phyloP scores from a whole-genome alignment of 192 early-diverging fungal species.

The Mortierella alpina region DNA sequence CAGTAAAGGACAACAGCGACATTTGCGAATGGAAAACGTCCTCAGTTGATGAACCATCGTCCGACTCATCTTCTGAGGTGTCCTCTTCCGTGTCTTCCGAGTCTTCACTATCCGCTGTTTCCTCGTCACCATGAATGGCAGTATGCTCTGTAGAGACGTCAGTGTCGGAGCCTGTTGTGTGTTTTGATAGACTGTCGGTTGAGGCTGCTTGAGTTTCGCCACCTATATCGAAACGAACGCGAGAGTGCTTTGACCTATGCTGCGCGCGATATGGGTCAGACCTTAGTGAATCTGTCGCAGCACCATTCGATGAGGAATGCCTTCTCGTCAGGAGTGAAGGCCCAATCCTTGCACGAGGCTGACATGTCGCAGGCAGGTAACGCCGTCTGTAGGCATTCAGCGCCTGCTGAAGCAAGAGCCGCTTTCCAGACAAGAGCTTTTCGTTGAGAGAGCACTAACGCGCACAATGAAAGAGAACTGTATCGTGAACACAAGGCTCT shows the following conservation, averaged over 20 bases:
- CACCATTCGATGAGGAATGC: neutral
- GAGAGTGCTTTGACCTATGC: neutral
- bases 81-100: conserved; percentile 10
- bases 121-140: neutral
- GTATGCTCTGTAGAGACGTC: no score
- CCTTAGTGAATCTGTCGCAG: neutral
- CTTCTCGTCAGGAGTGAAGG: conserved; percentile 14
- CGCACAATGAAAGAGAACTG: neutral
- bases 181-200: neutral
- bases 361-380: conserved; percentile 28
- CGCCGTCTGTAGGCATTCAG: conserved; percentile 61
- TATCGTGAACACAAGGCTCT: neutral
- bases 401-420: conserved; percentile 61
- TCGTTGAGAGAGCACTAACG: conserved; percentile 58
- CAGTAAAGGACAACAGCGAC: conserved; percentile 42
- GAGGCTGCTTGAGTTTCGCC: neutral
- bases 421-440: conserved; percentile 51
- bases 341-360: conserved; percentile 31
- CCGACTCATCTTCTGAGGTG: conserved; percentile 17
- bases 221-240: neutral
- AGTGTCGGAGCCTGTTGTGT: no score
- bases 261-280: neutral
- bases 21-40: conserved; percentile 37
- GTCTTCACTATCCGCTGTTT: conserved; percentile 1
- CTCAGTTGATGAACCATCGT: conserved; percentile 19